phyloP scores from a whole-genome alignment of 2,329 filamentous ascomycete species.

The Coniochaeta sp. region DNA sequence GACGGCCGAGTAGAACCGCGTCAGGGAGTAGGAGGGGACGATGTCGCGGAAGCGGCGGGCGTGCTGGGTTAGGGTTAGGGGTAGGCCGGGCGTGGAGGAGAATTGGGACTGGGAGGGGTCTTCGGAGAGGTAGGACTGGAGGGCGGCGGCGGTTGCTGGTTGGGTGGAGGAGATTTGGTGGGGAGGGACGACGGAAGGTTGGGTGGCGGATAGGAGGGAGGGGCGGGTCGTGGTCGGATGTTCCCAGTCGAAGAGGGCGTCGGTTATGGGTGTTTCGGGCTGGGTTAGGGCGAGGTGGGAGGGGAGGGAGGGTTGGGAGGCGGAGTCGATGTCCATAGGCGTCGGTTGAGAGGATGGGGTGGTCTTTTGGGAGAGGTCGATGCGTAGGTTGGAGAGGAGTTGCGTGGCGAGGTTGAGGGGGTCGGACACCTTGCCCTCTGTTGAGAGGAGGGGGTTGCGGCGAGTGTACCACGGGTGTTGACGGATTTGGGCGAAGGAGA shows the following conservation, averaged over 20 bases:
- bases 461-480: constrained; percentile 94
- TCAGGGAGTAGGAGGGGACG: constrained; percentile 77
- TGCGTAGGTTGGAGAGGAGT: constrained; percentile 86
- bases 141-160: constrained; percentile 26
- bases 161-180: constrained; percentile 40
- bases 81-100: constrained; percentile 68
- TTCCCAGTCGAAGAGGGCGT: constrained; percentile 84
- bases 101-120: constrained; percentile 88
- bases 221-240: constrained; percentile 52
- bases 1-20: constrained; percentile 85
- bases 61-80: constrained; percentile 79
- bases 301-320: constrained; percentile 20
- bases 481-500: constrained; percentile 79
- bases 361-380: constrained; percentile 56
- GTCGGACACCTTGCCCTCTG: constrained; percentile 69
- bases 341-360: background rate
- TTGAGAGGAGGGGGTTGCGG: constrained; percentile 66
- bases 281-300: constrained; percentile 70
- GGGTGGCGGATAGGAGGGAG: constrained; percentile 38
- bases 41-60: constrained; percentile 88
- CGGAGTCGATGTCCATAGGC: constrained; percentile 62
- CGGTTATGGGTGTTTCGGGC: constrained; percentile 68
- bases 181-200: constrained; percentile 33
- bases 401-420: constrained; percentile 82
- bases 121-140: constrained; percentile 64